A percentile compares a stretch with the other conserved stretches of the same genome.
Conservation (phyloP, 2,329 filamentous ascomycete species). For the Bipolaris bicolor region DNA sequence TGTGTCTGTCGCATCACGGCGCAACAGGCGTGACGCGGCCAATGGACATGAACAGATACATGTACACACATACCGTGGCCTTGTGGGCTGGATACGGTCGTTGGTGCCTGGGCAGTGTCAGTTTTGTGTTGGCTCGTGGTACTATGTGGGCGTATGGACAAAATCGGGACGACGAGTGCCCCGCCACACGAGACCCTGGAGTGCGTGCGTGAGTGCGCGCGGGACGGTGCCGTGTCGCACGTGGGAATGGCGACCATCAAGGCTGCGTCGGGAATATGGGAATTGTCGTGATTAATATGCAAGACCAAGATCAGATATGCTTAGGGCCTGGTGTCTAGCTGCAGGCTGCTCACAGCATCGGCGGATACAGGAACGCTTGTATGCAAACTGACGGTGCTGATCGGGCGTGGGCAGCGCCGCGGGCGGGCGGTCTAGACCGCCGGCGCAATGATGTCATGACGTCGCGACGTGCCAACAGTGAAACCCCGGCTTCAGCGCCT, state of each 20-base stretch:
- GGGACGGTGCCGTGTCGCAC: slow-evolving; percentile 7
- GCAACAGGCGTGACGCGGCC: too few species aligned
- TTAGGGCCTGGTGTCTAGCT: not conserved
- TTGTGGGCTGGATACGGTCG: too few species aligned
- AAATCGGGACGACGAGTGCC: not conserved
- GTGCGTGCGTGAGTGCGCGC: not conserved
- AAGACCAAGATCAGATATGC: not conserved
- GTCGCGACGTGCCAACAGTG: not conserved
- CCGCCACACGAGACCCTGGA: not conserved
- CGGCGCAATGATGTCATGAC: not conserved
- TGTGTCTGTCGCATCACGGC: too few species aligned
- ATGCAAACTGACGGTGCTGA: not conserved
- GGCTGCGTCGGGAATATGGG: too few species aligned
- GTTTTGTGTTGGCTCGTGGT: not conserved
- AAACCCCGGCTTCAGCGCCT: not conserved
- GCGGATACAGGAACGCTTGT: not conserved
- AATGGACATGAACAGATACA: too few species aligned
- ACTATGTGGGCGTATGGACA: not conserved
- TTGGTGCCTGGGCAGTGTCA: not conserved
- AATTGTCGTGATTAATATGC: not conserved
- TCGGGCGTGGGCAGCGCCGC: not conserved
- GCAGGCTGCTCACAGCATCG: not conserved
- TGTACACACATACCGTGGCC: too few species aligned
- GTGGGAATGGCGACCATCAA: slow-evolving; percentile 4
- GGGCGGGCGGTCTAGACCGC: slow-evolving; percentile 9